Conservation (phyloP, 345 rosid genomes). For the Barbarea vulgaris region DNA sequence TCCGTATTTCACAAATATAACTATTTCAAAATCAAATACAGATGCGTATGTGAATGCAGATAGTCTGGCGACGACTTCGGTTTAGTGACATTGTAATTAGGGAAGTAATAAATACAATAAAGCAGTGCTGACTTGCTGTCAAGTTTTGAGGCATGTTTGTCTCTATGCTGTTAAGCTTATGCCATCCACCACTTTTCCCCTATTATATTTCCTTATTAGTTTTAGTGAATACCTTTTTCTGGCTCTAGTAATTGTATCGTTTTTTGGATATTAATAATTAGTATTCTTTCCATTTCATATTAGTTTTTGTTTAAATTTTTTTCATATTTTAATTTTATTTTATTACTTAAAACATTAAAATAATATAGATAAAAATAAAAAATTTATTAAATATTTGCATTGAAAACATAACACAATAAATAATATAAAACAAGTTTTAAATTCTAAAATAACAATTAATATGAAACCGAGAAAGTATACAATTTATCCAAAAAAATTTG, state of each 20-base stretch:
- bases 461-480: too few relatives aligned
- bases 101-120: slow-evolving; percentile 31
- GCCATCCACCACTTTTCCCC: slow-evolving; percentile 1
- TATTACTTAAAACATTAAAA: too few relatives aligned
- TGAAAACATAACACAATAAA: too few relatives aligned
- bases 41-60: too few relatives aligned
- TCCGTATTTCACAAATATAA: neutral
- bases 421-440: too few relatives aligned
- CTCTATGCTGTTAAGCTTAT: slow-evolving; percentile 25
- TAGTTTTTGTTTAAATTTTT: too few relatives aligned
- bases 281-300: too few relatives aligned
- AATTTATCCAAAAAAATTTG: neutral
- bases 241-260: neutral
- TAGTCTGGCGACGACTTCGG: neutral
- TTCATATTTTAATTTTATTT: too few relatives aligned
- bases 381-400: too few relatives aligned
- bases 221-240: neutral
- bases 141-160: slow-evolving; percentile 39
- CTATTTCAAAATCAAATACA: slow-evolving; percentile 2
- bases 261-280: too few relatives aligned
- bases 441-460: too few relatives aligned
- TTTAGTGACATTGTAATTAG: slow-evolving; percentile 32
- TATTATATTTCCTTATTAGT: neutral
- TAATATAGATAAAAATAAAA: too few relatives aligned
- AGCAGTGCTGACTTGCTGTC: slow-evolving; percentile 12